Evolutionary conservation across 1,139 yeast genomes (phyloP).

Genomic region (Yamadazyma blattariae): DNA sequence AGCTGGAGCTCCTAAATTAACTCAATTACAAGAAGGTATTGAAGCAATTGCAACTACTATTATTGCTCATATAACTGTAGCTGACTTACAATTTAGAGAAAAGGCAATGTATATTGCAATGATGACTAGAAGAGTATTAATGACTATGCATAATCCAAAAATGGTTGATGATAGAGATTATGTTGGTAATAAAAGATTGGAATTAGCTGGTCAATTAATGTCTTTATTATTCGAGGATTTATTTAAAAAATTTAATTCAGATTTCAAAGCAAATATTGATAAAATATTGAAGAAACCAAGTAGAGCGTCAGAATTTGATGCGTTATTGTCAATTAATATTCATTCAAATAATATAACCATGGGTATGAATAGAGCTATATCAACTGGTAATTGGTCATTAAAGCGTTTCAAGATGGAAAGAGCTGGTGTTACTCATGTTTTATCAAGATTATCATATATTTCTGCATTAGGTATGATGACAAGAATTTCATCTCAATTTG

Average conservation of each 20-base stretch:
- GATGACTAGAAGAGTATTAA: conserved; percentile 93
- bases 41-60: conserved; percentile 97
- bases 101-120: conserved; percentile 92
- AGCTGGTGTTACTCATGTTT: conserved; percentile 98
- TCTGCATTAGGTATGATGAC: conserved; percentile 99
- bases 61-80: conserved; percentile 90
- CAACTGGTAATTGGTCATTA: conserved; percentile 98
- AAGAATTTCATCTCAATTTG: conserved; percentile 96
- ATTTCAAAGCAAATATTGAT: conserved; percentile 91
- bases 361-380: conserved; percentile 93
- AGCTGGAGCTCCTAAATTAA: conserved; percentile 74
- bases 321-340: conserved; percentile 80
- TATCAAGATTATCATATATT: conserved; percentile 85
- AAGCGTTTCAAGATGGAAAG: conserved; percentile 99
- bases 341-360: conserved; percentile 91
- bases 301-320: conserved; percentile 93
- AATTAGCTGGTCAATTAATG: conserved; percentile 96
- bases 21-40: conserved; percentile 88
- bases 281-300: conserved; percentile 91
- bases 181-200: conserved; percentile 96
- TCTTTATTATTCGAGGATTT: conserved; percentile 92
- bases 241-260: conserved; percentile 91
- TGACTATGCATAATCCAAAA: conserved; percentile 93
- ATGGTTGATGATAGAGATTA: conserved; percentile 98
- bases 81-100: conserved; percentile 84